Base-by-base conservation (phyloP, 225 moss, liverwort and hornwort species). In the Polytrichum commune region DNA sequence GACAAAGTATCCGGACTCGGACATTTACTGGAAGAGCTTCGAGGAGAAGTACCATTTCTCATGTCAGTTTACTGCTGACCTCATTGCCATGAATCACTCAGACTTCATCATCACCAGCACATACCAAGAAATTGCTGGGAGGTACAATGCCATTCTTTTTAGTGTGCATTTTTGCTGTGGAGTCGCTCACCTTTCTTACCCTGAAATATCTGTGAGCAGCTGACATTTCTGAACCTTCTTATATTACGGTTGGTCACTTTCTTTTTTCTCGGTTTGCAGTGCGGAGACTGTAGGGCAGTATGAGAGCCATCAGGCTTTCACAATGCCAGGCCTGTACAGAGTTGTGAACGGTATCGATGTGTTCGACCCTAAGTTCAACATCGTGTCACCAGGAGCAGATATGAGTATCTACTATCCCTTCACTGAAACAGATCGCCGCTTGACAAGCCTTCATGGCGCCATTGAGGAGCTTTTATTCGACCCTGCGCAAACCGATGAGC, bases 291-390 rank as follows among this genome's bases (percentile, higher is more conserved):
- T 93, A 28, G 96, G 96, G 62, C 96, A 96, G 54, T 96, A 96
- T 55, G 96, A 96, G 73, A 90, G 96, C 74, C 93, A 93, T 53
- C 76, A 84, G 35, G 84, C 90, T 6, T 96, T 96, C 80, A 96
- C 96, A 6, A 65, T 96, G 57, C 96, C 96, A 62, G 92, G 93
- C 7, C 82, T 83, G 38, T 96, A 96, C 74, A 89, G 96, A 66
- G 96, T 96, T 10, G 96, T 96, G 70, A 89, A 96, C 33, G 96
- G 96, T 18, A 73, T 92, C 1, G 76, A 96, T 67, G 92, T 93
- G 8, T 96, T 93, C 61, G 96, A 96, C 73, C 93, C 96, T 29
- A 96, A 96, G 65, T 96, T 96, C 83, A 96, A 96, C 83, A 96
- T 93, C 4, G 96, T 96, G 22, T 93, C 96, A 1, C 96, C 96